These are phyloP conservation scores for Hymenoscyphus scutula DNA, from an alignment of 2,329 filamentous ascomycete species.

Conservation along the genomic window DNA sequence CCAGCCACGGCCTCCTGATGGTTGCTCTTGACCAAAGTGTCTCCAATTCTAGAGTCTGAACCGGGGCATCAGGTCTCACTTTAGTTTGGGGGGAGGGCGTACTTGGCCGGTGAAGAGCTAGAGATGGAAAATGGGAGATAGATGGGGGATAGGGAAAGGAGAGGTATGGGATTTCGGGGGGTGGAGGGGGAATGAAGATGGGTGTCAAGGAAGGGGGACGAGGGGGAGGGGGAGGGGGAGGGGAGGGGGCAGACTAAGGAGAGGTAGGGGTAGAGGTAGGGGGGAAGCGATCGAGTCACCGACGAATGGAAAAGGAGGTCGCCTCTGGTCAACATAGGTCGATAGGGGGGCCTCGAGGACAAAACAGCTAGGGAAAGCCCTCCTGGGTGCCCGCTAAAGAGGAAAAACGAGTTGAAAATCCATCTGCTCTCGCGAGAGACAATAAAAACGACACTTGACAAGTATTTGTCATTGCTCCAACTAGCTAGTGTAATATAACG, in stretches of 20 bases:
- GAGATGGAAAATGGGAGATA: constrained; percentile 5
- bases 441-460: neutral
- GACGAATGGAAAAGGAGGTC: constrained; percentile 9
- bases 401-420: neutral
- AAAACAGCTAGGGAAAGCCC: constrained; percentile 5
- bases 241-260: neutral
- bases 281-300: constrained; percentile 14
- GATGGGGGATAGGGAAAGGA: constrained; percentile 9
- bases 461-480: too few species aligned
- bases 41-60: constrained; percentile 17
- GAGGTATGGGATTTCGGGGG: neutral
- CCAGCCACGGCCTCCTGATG: constrained; percentile 28
- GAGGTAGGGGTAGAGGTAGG: constrained; percentile 5
- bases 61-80: constrained; percentile 28
- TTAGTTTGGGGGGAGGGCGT: constrained; percentile 6
- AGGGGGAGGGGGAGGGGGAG: too few species aligned
- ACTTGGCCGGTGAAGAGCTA: constrained; percentile 3
- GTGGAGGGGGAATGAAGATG: neutral
- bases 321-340: neutral
- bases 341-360: constrained; percentile 8
- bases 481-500: too few species aligned
- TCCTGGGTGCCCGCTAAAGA: constrained; percentile 3
- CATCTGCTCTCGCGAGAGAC: neutral
- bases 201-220: neutral
- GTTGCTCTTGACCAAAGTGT: constrained; percentile 28